Evolutionary conservation across 169 alveolate genomes (phyloP).

Genomic region (Plasmodium ovale): DNA sequence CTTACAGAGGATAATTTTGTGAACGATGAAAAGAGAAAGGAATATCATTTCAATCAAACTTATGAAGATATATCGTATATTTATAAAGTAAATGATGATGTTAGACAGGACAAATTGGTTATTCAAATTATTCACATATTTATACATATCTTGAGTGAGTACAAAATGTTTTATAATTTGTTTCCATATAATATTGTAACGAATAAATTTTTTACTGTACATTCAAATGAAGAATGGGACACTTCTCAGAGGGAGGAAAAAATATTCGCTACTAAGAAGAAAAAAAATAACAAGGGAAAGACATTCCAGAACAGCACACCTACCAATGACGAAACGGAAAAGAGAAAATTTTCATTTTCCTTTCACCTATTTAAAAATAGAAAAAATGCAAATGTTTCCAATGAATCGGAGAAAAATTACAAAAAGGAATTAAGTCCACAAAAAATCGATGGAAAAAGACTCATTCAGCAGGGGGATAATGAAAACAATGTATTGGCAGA

Average conservation of each 20-base stretch:
- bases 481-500: background rate
- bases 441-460: too few relatives aligned
- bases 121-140: constrained; percentile 85
- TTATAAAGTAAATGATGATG: constrained; percentile 91
- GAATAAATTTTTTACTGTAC: constrained; percentile 58
- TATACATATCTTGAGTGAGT: constrained; percentile 82
- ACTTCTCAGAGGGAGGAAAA: background rate
- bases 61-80: constrained; percentile 79
- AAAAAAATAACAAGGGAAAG: background rate
- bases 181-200: constrained; percentile 83
- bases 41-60: background rate
- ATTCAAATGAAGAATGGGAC: constrained; percentile 51
- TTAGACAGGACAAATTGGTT: constrained; percentile 88
- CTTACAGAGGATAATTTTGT: background rate
- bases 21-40: background rate
- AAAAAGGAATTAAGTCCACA: background rate
- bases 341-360: constrained; percentile 74
- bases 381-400: background rate
- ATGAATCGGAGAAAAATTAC: background rate
- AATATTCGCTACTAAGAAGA: background rate
- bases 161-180: constrained; percentile 83
- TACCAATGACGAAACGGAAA: constrained; percentile 68
- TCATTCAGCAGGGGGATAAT: background rate
- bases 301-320: constrained; percentile 2
- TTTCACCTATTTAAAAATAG: constrained; percentile 49